Percentiles rank a stretch among this genome's conserved stretches.
Conservation (phyloP, 345 rosid species). For the Pseudoturritis turrita region DNA sequence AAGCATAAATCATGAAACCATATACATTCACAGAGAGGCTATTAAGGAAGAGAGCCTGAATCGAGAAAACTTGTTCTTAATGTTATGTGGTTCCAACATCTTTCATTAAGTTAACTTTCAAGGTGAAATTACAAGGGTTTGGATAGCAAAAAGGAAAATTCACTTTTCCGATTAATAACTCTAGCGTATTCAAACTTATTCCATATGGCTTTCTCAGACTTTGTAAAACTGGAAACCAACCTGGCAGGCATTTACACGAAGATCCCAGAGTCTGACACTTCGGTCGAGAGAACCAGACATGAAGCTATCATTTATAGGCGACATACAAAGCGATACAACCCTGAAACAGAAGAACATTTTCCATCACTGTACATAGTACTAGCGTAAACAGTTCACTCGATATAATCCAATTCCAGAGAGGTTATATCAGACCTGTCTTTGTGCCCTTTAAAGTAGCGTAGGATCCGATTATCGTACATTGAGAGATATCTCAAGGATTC, state of each 20-base stretch:
- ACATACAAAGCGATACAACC: conserved; percentile 96
- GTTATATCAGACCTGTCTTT: conserved; percentile 60
- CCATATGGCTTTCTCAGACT: not conserved
- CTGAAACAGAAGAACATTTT: conserved; percentile 36
- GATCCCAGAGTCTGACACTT: conserved; percentile 96
- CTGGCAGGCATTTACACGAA: conserved; percentile 99
- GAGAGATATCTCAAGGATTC: conserved; percentile 89
- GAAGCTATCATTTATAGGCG: conserved; percentile 95
- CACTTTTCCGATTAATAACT: not conserved
- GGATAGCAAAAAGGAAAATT: not conserved
- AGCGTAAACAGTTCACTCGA: no score
- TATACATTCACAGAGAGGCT: conserved; percentile 1
- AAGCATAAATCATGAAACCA: conserved; percentile 50
- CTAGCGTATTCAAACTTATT: not conserved
- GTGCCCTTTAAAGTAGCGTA: conserved; percentile 97
- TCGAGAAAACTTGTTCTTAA: not conserved
- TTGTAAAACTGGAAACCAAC: conserved; percentile 39
- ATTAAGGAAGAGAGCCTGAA: not conserved
- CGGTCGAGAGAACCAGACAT: conserved; percentile 98
- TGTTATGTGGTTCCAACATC: not conserved
- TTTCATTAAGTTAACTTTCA: not conserved
- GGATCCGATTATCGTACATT: conserved; percentile 93
- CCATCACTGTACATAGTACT: not conserved
- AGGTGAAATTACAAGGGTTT: not conserved
- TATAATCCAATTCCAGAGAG: not conserved